A percentile compares a stretch with the other conserved stretches of the same genome.
phyloP scores from a whole-genome alignment of 73 alveolate species.

The Paramecium sonneborni region DNA sequence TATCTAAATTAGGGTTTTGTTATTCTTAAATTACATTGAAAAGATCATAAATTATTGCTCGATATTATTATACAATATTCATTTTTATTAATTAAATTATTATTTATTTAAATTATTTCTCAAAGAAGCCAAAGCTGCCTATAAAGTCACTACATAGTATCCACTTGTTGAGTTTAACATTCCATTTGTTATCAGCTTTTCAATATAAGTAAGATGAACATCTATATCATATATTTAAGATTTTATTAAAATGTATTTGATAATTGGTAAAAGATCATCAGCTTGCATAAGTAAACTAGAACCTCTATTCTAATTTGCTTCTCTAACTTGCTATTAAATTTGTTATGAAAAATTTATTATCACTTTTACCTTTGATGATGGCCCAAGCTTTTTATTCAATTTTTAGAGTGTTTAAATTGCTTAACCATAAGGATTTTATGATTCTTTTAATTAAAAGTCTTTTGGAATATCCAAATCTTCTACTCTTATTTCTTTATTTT shows the following conservation, averaged over 20 bases:
- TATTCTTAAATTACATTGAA: not conserved
- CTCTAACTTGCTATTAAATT: not conserved
- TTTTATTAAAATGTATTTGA: not conserved
- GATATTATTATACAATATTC: not conserved
- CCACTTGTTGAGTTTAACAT: not conserved
- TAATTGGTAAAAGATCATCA: constrained; percentile 19
- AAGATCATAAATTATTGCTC: constrained; percentile 24
- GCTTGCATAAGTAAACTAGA: constrained; percentile 21
- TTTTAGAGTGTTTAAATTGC: not conserved
- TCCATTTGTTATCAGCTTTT: not conserved
- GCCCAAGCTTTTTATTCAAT: not conserved
- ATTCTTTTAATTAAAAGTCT: not conserved
- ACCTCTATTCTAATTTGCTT: not conserved
- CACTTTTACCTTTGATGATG: constrained; percentile 12
- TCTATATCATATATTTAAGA: not conserved
- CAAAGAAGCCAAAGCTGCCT: not conserved
- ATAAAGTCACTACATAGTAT: not conserved
- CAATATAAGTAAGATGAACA: not conserved
- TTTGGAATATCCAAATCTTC: not conserved
- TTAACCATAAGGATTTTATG: not conserved
- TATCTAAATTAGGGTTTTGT: not conserved
- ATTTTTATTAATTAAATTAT: not conserved
- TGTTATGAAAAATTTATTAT: not conserved
- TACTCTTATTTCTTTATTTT: not conserved
- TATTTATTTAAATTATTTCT: not conserved